A percentile compares a stretch with the other conserved stretches of the same genome.
phyloP scores from a whole-genome alignment of 345 rosid genomes.

The Eucalyptus sp. region DNA sequence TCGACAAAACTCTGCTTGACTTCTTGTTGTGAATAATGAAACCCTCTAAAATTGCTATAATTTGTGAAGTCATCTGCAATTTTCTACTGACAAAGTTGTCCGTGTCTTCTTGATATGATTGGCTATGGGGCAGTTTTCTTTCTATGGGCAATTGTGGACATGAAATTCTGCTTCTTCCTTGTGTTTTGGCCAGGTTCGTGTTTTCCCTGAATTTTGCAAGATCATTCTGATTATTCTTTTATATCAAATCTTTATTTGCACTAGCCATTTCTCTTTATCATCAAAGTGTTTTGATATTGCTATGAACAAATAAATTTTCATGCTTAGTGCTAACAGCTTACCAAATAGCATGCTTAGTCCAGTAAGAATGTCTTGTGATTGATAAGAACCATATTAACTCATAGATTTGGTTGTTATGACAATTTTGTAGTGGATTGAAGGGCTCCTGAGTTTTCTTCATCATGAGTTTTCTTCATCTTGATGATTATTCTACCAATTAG shows the following conservation, averaged over 20 bases:
- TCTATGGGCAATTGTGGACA: conserved; percentile 18
- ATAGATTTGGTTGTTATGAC: background rate
- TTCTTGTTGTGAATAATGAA: background rate
- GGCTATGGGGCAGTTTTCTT: conserved; percentile 9
- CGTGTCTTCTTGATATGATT: background rate
- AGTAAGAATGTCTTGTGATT: background rate
- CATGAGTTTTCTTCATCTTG: background rate
- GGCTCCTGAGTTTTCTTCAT: background rate
- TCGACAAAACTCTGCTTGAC: background rate
- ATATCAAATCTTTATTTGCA: background rate
- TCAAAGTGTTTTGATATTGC: background rate
- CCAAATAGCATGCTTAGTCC: background rate
- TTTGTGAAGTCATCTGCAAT: background rate
- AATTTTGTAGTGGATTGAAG: background rate
- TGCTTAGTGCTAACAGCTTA: background rate
- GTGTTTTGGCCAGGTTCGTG: conserved; percentile 20
- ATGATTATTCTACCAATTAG: background rate
- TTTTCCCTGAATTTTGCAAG: background rate
- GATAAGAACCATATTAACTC: background rate
- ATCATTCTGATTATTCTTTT: background rate
- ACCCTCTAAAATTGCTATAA: background rate
- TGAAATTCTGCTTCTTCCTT: conserved; percentile 13
- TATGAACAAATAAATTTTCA: background rate
- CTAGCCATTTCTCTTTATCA: background rate
- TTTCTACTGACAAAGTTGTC: background rate